Evolutionary conservation across 495 filamentous ascomycete species (phyloP).

Genomic region (Tuber melanosporum): DNA sequence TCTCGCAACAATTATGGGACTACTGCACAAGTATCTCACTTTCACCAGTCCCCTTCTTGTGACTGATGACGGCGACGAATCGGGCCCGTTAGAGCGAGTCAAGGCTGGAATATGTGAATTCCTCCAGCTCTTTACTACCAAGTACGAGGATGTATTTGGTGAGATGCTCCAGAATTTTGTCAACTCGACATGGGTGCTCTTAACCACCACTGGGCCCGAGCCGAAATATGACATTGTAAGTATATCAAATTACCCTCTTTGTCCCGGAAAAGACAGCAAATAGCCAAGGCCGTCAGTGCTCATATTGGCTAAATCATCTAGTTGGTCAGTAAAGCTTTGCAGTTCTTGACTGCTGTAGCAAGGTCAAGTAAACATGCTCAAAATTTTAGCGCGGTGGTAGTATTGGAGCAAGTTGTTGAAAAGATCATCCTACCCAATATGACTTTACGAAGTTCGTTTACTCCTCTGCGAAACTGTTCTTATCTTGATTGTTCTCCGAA

Average conservation of each 20-base stretch:
- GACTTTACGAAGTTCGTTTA: slow-evolving; percentile 52
- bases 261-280: not conserved
- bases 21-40: slow-evolving; percentile 87
- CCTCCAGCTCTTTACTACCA: slow-evolving; percentile 77
- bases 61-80: slow-evolving; percentile 78
- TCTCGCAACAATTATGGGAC: slow-evolving; percentile 61
- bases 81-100: slow-evolving; percentile 71
- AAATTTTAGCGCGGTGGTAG: slow-evolving; percentile 72
- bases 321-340: slow-evolving; percentile 85
- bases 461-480: not conserved
- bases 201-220: slow-evolving; percentile 76
- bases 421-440: slow-evolving; percentile 94
- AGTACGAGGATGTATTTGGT: slow-evolving; percentile 89
- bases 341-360: slow-evolving; percentile 87
- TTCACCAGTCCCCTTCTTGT: slow-evolving; percentile 77
- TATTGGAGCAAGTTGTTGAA: slow-evolving; percentile 75
- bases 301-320: slow-evolving; percentile 3
- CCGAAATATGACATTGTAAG: slow-evolving; percentile 76
- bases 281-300: not conserved
- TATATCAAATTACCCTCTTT: not conserved
- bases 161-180: slow-evolving; percentile 72
- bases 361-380: slow-evolving; percentile 67
- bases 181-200: slow-evolving; percentile 77
- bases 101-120: slow-evolving; percentile 90
- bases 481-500: not conserved